These are phyloP conservation scores for Thermothielavioides terrestris DNA, from an alignment of 495 filamentous ascomycete species.

Conservation along the genomic window DNA sequence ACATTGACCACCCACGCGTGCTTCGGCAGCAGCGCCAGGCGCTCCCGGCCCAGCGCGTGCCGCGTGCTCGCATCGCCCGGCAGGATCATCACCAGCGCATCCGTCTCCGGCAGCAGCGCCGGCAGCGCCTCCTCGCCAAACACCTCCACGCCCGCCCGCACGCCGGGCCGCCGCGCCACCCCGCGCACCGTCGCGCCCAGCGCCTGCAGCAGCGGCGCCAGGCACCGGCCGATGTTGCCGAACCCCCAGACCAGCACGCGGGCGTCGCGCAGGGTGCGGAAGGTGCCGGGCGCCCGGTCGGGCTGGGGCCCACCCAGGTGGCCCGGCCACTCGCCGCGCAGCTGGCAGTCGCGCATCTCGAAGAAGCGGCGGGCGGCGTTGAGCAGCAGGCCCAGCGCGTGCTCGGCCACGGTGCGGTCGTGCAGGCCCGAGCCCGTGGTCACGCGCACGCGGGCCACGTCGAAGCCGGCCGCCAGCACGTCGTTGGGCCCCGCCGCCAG, in stretches of 20 bases:
- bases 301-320: conserved; percentile 51
- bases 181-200: conserved; percentile 41
- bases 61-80: conserved; percentile 57
- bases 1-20: conserved; percentile 79
- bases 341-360: conserved; percentile 51
- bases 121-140: conserved; percentile 34
- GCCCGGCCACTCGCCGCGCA: conserved; percentile 43
- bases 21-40: conserved; percentile 64
- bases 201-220: conserved; percentile 59
- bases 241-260: conserved; percentile 60
- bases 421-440: conserved; percentile 53
- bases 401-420: conserved; percentile 53
- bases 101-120: conserved; percentile 57
- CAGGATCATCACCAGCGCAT: conserved; percentile 71
- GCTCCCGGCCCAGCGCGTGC: conserved; percentile 57
- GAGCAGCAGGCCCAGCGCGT: conserved; percentile 46
- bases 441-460: conserved; percentile 31
- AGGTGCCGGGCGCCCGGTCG: conserved; percentile 37
- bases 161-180: conserved; percentile 45
- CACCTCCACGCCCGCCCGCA: conserved; percentile 49
- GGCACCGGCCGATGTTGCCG: conserved; percentile 74
- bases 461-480: conserved; percentile 50
- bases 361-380: conserved; percentile 43
- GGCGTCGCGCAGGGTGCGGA: conserved; percentile 48
- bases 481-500: conserved; percentile 56